phyloP scores from a whole-genome alignment of 2,329 filamentous ascomycete genomes.

The Colletotrichum lindemuthianum region DNA sequence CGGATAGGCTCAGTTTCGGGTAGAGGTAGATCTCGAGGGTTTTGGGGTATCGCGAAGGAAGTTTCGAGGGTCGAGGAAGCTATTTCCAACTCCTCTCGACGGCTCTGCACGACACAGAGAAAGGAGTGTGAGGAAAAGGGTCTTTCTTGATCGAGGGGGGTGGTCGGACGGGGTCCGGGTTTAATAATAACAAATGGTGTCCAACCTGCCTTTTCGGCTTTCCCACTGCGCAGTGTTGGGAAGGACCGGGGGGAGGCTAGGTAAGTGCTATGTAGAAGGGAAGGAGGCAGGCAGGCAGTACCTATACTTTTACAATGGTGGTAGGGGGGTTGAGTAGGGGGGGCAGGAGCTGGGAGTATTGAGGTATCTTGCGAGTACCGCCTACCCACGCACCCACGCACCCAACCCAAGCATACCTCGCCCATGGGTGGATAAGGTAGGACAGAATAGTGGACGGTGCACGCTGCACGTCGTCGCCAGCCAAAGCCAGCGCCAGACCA shows the following conservation, averaged over 20 bases:
- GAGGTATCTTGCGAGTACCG: conserved; percentile 12
- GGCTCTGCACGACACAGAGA: conserved; percentile 34
- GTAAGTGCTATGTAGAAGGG: neutral
- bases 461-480: conserved; percentile 10
- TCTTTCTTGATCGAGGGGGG: conserved; percentile 37
- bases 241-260: neutral
- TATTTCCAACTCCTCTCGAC: conserved; percentile 36
- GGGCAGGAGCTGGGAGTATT: neutral
- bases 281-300: neutral
- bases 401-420: conserved; percentile 10
- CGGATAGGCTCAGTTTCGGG: neutral
- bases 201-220: conserved; percentile 20
- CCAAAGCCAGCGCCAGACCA: conserved; percentile 11
- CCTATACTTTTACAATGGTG: neutral
- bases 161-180: conserved; percentile 39
- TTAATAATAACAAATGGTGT: conserved; percentile 39
- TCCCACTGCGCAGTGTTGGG: neutral
- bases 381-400: conserved; percentile 25
- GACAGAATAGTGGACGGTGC: neutral
- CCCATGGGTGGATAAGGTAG: neutral
- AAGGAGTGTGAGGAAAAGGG: conserved; percentile 37
- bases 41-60: neutral
- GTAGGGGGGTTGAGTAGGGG: conserved; percentile 2
- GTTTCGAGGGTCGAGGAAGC: conserved; percentile 32
- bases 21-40: neutral